Evolutionary conservation across 306 rosid species (phyloP).

Genomic region (Prunus armeniaca): DNA sequence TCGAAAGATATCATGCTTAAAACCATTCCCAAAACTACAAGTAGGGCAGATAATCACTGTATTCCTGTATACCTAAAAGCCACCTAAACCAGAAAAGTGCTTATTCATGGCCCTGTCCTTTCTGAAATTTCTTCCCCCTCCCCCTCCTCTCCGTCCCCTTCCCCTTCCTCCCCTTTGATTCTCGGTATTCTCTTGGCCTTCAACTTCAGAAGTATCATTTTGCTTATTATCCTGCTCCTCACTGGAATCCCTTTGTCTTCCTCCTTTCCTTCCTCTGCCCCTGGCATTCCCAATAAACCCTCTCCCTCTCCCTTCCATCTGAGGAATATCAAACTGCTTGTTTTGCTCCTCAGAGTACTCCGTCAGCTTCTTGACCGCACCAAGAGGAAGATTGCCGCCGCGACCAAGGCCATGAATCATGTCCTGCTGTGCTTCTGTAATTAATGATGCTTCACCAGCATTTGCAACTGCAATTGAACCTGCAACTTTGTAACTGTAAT

Average conservation of each 20-base stretch:
- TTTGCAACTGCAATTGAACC: slow-evolving; percentile 91
- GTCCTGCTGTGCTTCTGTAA: slow-evolving; percentile 60
- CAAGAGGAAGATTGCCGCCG: slow-evolving; percentile 91
- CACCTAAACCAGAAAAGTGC: slow-evolving; percentile 81
- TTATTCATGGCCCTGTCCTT: slow-evolving; percentile 88
- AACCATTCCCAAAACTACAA: background rate
- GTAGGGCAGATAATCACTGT: background rate
- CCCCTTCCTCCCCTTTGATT: slow-evolving; percentile 35
- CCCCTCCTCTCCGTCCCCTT: slow-evolving; percentile 39
- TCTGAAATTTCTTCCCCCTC: slow-evolving; percentile 60
- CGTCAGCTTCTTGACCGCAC: slow-evolving; percentile 71
- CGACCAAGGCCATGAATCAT: slow-evolving; percentile 91
- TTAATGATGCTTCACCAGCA: slow-evolving; percentile 64
- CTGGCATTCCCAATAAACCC: slow-evolving; percentile 23
- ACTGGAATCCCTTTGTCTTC: background rate
- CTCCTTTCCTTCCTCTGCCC: slow-evolving; percentile 41
- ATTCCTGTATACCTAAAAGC: slow-evolving; percentile 33
- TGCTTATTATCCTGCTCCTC: slow-evolving; percentile 20
- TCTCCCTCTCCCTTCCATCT: slow-evolving; percentile 43
- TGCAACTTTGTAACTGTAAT: slow-evolving; percentile 92
- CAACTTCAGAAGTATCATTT: slow-evolving; percentile 6
- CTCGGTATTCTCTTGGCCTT: slow-evolving; percentile 23
- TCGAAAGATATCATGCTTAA: background rate
- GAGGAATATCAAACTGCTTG: slow-evolving; percentile 37
- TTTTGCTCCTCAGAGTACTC: slow-evolving; percentile 48